Percentiles rank a stretch among this genome's conserved stretches.
Conservation (phyloP, 2,329 filamentous ascomycete species). For the Nothophaeocryptopus gaeumannii region DNA sequence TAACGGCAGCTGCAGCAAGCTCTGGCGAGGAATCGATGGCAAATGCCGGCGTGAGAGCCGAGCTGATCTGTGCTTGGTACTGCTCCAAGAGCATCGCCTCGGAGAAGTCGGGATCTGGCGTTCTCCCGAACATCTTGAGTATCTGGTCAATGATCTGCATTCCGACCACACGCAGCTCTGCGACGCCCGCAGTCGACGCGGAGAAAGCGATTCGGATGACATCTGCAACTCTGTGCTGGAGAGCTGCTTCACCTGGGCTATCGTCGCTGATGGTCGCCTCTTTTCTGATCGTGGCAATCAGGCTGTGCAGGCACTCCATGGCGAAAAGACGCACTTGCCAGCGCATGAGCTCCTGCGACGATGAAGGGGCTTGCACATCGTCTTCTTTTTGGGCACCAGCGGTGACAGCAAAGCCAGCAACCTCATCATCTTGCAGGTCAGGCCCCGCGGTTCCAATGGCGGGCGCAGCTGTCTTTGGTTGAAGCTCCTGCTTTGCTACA, state of each 20-base stretch:
- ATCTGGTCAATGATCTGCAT: constrained; percentile 91
- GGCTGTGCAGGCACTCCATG: constrained; percentile 80
- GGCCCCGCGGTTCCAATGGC: constrained; percentile 53
- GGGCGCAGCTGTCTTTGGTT: constrained; percentile 46
- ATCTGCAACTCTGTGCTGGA: constrained; percentile 83
- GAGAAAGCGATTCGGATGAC: constrained; percentile 97
- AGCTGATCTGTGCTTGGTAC: constrained; percentile 97
- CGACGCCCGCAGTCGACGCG: constrained; percentile 87
- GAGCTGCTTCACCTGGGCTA: constrained; percentile 69
- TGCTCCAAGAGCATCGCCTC: constrained; percentile 95
- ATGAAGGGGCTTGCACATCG: constrained; percentile 37
- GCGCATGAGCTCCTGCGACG: constrained; percentile 77
- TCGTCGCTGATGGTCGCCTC: constrained; percentile 75
- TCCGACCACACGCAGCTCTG: constrained; percentile 85
- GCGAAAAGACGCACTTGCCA: constrained; percentile 97
- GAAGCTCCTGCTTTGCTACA: constrained; percentile 59
- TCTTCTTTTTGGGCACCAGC: constrained; percentile 54
- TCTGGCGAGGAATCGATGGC: constrained; percentile 94
- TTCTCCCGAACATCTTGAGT: constrained; percentile 92
- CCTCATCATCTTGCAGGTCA: constrained; percentile 94
- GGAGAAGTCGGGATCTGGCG: constrained; percentile 94
- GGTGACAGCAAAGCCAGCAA: constrained; percentile 87
- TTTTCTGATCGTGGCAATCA: constrained; percentile 75
- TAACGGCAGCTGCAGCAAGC: constrained; percentile 90
- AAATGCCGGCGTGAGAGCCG: constrained; percentile 92